Base-by-base conservation (phyloP, 2,329 filamentous ascomycete genomes). In the Pseudodiploospora longispora region DNA sequence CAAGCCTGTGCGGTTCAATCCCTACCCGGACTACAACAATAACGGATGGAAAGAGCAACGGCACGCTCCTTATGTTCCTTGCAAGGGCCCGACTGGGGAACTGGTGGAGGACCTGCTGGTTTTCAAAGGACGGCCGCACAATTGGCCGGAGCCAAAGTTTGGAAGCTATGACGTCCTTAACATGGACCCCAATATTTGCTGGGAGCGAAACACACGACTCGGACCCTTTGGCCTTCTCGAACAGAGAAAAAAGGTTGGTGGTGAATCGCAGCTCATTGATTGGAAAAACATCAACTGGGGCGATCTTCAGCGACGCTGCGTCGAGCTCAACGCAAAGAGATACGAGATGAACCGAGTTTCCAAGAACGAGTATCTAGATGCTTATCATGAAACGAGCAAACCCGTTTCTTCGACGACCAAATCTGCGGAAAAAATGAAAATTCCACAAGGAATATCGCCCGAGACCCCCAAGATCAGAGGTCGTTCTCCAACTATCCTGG, bases 211-310 rank as follows among this genome's bases (percentile, higher is more conserved):
- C 54, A 80, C 82, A 5, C 78, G 86, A 42, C 77, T 87, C 34
- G 81, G 83, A 9, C 74, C 74, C 19, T 87, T 86, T 52, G 80
- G 82, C 3, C 67, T 78, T 50, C 64, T 64, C 3, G 67, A 74
- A 28, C 66, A 69, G 45, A 63, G 63, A 46, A 72, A 75, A 42
- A 70, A 74, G 42, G 64, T 70, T 4, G 62, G 60, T 49, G 61
- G 58, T 9, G 55, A 61, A 36, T 48, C 51, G 4, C 63, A 61
- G 47, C 59, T 47, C 30, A 61, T 78, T 6, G 66, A 80, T 27
- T 89, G 84, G 82, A 68, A 76, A 29, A 67, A 70, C 28, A 75
- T 88, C 30, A 73, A 78, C 50, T 93, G 87, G 87, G 82, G 82
- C 10, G 64, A 74, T 30, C 66, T 91, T 12, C 85, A 91, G 59